A percentile compares a stretch with the other conserved stretches of the same genome.
Evolutionary conservation across 352 stramenopile species (phyloP).

Genomic region (Globisporangium splendens): DNA sequence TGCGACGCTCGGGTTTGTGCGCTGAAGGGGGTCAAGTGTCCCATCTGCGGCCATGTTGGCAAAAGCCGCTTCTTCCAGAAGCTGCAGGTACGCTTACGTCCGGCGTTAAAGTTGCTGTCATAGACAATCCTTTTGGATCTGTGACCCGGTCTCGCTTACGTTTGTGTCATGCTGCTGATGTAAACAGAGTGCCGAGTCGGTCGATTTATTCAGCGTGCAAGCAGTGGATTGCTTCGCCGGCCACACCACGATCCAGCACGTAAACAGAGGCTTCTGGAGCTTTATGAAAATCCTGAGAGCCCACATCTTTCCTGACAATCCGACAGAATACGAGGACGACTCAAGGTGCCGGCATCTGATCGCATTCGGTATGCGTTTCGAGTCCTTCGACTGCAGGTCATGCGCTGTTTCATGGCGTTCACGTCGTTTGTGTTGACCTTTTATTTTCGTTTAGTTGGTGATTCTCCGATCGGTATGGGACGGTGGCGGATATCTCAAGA

Average conservation of each 20-base stretch:
- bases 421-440: slow-evolving; percentile 5
- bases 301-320: slow-evolving; percentile 35
- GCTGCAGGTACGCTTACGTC: slow-evolving; percentile 32
- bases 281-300: slow-evolving; percentile 51
- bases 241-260: slow-evolving; percentile 22
- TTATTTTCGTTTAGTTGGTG: slow-evolving; percentile 47
- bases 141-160: too few species aligned
- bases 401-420: too few species aligned
- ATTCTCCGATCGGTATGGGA: slow-evolving; percentile 57
- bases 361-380: slow-evolving; percentile 53
- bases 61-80: slow-evolving; percentile 64
- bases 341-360: slow-evolving; percentile 46
- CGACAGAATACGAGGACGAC: slow-evolving; percentile 32
- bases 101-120: neutral
- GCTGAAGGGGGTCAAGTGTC: slow-evolving; percentile 47
- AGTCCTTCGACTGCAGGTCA: too few species aligned
- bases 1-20: neutral
- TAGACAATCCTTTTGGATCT: neutral
- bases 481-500: slow-evolving; percentile 39
- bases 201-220: slow-evolving; percentile 47
- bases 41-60: slow-evolving; percentile 60
- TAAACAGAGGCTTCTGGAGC: slow-evolving; percentile 38
- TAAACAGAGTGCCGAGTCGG: slow-evolving; percentile 27
- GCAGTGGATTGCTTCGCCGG: slow-evolving; percentile 45
- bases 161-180: neutral